Evolutionary conservation across 305 asterid genomes (phyloP), one percentile per base, ranked within the genome.

Genomic region (Striga hermonthica): DNA sequence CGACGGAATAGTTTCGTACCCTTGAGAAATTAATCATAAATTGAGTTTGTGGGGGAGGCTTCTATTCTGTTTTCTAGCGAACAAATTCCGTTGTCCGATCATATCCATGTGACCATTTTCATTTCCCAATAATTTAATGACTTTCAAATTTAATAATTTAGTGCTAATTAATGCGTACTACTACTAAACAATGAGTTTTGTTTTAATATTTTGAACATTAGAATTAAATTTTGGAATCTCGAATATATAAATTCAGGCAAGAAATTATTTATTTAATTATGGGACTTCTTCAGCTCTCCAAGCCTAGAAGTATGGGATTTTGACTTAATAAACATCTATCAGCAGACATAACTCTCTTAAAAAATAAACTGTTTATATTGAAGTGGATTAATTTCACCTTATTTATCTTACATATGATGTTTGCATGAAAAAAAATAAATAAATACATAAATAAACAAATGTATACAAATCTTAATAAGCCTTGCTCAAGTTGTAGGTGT

Each of bases 1-100:
- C n/a, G n/a, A n/a, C n/a, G n/a, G n/a, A n/a, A n/a, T n/a, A n/a
- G n/a, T n/a, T n/a, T n/a, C n/a, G n/a, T n/a, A n/a, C n/a, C n/a
- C n/a, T n/a, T n/a, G n/a, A n/a, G n/a, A n/a, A n/a, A n/a, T n/a
- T n/a, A n/a, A n/a, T n/a, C n/a, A n/a, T n/a, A 55, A 40, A 49
- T 13, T 34, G 69, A 67, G 68, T 80, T 61, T 80, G 78, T 73
- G 81, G 80, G 78, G 15, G 77, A 78, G 75, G 72, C 71, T 86
- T 78, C 87, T 78, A 74, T 81, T 78, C 82, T 83, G 82, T 76
- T 66, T 71, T 79, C 59, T 79, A 67, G 76, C 66, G 73, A 22
- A 59, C 67, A 44, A 69, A 68, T 73, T 41, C 82, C 80, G 58
- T 66, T 66, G 72, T 72, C 75, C 72, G 48, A 68, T 71, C 72